phyloP scores from a whole-genome alignment of 164 flowering plant species.

The Tetrastigma voinierianum region DNA sequence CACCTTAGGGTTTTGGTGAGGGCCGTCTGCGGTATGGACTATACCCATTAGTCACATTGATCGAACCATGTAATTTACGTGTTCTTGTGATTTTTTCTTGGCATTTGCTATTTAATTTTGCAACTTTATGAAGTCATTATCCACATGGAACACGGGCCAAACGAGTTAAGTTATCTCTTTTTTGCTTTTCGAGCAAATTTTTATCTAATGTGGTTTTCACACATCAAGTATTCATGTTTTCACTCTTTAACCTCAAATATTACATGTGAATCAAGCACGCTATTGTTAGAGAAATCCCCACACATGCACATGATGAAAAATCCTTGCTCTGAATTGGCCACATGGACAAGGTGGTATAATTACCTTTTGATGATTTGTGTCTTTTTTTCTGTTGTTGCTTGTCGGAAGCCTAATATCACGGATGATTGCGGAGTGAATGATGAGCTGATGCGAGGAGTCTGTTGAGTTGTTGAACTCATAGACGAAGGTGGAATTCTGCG shows the following conservation, averaged over 20 bases:
- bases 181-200: too few species aligned
- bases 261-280: slow-evolving; percentile 16
- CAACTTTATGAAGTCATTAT: too few species aligned
- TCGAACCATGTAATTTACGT: too few species aligned
- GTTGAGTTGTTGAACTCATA: slow-evolving; percentile 18
- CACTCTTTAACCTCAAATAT: slow-evolving; percentile 19
- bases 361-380: not conserved
- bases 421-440: slow-evolving; percentile 24
- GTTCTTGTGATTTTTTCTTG: not conserved
- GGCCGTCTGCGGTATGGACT: too few species aligned
- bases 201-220: not conserved
- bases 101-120: not conserved
- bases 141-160: too few species aligned
- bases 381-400: not conserved
- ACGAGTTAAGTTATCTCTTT: too few species aligned
- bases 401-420: not conserved
- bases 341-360: slow-evolving; percentile 28
- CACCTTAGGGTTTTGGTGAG: too few species aligned
- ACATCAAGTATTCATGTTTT: slow-evolving; percentile 18
- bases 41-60: too few species aligned
- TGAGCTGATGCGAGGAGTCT: slow-evolving; percentile 17
- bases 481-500: slow-evolving; percentile 18
- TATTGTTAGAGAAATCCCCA: slow-evolving; percentile 17
- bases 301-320: slow-evolving; percentile 26
- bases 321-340: slow-evolving; percentile 27